These are phyloP conservation scores for Acacia concinna DNA, from an alignment of 331 rosid genomes.

Conservation along the genomic window DNA sequence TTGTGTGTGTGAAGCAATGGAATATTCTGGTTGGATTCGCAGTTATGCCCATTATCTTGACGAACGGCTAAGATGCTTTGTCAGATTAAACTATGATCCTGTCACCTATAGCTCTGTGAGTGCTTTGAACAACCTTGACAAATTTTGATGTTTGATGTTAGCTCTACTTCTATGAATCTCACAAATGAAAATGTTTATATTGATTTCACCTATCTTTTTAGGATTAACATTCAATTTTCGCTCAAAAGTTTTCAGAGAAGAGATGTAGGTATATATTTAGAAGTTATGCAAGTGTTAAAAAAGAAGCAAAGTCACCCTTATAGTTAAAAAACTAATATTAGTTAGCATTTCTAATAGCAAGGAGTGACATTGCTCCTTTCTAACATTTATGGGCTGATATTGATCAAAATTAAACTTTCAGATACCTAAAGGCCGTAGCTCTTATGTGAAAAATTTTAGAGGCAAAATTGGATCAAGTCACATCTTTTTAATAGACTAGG, in stretches of 20 bases:
- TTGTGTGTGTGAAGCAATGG: conserved; percentile 52
- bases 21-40: conserved; percentile 76
- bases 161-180: no score
- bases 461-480: no score
- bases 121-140: neutral
- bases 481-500: neutral
- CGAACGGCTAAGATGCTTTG: conserved; percentile 77
- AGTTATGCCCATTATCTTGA: conserved; percentile 69
- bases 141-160: neutral
- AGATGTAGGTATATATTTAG: neutral
- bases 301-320: no score
- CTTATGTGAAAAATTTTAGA: no score
- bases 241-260: rapidly evolving
- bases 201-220: neutral
- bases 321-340: no score
- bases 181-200: no score
- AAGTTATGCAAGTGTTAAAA: no score
- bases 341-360: no score
- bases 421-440: no score
- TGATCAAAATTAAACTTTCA: no score
- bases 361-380: neutral
- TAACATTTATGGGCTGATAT: no score
- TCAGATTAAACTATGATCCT: conserved; percentile 58
- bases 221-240: no score
- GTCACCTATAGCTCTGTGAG: conserved; percentile 69